Base-by-base conservation (phyloP, 495 filamentous ascomycete genomes). In the Neurospora sp. region DNA sequence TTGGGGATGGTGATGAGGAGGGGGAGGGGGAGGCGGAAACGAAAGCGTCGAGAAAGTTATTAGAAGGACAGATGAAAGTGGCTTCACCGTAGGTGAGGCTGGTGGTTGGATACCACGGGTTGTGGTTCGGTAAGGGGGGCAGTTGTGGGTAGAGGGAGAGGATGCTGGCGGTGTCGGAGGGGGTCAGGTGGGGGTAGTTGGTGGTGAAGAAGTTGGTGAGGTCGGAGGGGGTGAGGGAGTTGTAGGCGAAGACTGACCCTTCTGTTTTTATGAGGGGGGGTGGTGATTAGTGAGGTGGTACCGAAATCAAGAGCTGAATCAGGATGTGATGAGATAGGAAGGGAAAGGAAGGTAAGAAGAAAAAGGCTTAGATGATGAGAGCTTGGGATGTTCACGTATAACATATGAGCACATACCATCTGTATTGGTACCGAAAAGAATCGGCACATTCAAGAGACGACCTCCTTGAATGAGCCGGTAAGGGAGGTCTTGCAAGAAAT, bases 1-100 rank as follows among this genome's bases (percentile, higher is more conserved):
- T 11, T 11, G 38, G 38, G 38, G 9, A 0, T 39, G 38, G 37
- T 3, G 37, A 3, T 39, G 38, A 39, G 9, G 38, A 39, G 38
- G 38, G 9, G 38, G 38, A 39, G 9, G 38, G 9, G 38, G 38
- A 39, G 38, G 38, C 9, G 38, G 38, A 66, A 66, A 19, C 54
- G 13, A 80, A 70, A 8, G 76, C 73, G 54, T 75, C 71, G 21
- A 84, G 80, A 43, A 86, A 70, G 72, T 74, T 77, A n/a, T 71
- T 72, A 8, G 83, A 83, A 4, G 90, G 89, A 73, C 90, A 92
- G 72, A 87, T 84, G 73, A 93, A 92, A 2, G 87, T 90, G 1
- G 86, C 83, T 76, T 92, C 90, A 45, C 88, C 88, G 76, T 89
- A 91, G 37, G 83, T 83, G 7, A 84, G 80, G 69, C 86, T 85